Conservation (phyloP, 352 stramenopile genomes). For the Globisporangium cystogenes region DNA sequence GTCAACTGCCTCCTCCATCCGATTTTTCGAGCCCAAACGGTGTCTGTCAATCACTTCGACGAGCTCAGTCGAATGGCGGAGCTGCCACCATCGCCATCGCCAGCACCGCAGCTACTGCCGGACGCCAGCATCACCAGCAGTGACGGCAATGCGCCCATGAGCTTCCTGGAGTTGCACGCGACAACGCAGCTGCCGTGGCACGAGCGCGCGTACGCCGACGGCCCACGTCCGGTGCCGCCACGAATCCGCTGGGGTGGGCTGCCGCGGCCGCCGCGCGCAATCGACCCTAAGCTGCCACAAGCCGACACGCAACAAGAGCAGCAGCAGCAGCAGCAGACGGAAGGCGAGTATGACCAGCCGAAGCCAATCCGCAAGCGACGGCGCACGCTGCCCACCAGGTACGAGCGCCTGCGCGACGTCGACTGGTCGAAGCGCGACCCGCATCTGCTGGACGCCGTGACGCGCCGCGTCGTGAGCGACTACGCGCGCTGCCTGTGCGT, state of each 20-base stretch:
- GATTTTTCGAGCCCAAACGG: too few relatives aligned
- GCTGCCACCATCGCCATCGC: too few relatives aligned
- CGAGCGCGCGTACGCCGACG: constrained; percentile 2
- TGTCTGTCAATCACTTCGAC: not conserved
- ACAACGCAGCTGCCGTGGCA: constrained; percentile 7
- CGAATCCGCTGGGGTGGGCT: not conserved
- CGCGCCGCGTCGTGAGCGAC: not conserved
- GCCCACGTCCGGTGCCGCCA: constrained; percentile 1
- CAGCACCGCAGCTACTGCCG: not conserved
- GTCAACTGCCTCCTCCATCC: not conserved
- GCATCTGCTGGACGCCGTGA: constrained; percentile 1
- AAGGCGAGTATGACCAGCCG: too few relatives aligned
- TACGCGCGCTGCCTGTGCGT: constrained; percentile 12
- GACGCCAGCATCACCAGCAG: not conserved
- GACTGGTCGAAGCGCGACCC: constrained; percentile 9
- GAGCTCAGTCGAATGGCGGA: not conserved
- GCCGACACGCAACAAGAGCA: not conserved
- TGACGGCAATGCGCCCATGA: not conserved
- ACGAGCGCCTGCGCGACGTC: constrained; percentile 1
- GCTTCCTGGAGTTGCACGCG: constrained; percentile 6
- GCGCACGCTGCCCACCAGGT: not conserved
- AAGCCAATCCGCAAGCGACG: not conserved
- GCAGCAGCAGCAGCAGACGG: not conserved
- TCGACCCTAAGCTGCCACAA: not conserved
- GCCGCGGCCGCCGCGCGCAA: not conserved